A percentile compares a stretch with the other conserved stretches of the same genome.
phyloP scores from a whole-genome alignment of 768 basidiomycete genomes.

The Pholiota molesta region DNA sequence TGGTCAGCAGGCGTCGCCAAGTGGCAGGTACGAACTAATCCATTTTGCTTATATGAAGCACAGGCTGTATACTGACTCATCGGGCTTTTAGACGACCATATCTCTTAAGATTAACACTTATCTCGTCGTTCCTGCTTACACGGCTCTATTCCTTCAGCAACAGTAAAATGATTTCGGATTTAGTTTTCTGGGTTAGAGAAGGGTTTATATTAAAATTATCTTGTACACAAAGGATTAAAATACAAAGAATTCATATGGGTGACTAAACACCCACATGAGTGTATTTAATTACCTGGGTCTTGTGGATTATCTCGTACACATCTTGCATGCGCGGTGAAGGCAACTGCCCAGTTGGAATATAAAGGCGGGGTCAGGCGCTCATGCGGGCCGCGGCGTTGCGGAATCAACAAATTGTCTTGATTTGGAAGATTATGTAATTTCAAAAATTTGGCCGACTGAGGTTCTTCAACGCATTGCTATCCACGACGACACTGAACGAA shows the following conservation, averaged over 20 bases:
- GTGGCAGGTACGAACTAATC: constrained; percentile 46
- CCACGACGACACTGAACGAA: not conserved
- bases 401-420: not conserved
- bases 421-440: constrained; percentile 13
- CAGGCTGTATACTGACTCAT: not conserved
- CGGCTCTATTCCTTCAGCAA: constrained; percentile 39
- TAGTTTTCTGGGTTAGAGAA: too few relatives aligned
- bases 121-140: constrained; percentile 39
- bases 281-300: too few relatives aligned
- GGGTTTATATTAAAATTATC: not conserved
- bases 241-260: too few relatives aligned
- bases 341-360: not conserved
- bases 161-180: constrained; percentile 2
- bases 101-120: constrained; percentile 32
- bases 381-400: too few relatives aligned
- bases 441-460: constrained; percentile 16
- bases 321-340: not conserved
- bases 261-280: too few relatives aligned
- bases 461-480: not conserved
- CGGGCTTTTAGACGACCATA: constrained; percentile 30
- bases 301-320: too few relatives aligned
- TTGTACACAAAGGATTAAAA: too few relatives aligned
- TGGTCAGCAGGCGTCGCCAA: constrained; percentile 55
- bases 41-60: not conserved
- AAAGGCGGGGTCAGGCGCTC: not conserved